Evolutionary conservation across 2,329 filamentous ascomycete species (phyloP).

Genomic region (Truncatella angustata): DNA sequence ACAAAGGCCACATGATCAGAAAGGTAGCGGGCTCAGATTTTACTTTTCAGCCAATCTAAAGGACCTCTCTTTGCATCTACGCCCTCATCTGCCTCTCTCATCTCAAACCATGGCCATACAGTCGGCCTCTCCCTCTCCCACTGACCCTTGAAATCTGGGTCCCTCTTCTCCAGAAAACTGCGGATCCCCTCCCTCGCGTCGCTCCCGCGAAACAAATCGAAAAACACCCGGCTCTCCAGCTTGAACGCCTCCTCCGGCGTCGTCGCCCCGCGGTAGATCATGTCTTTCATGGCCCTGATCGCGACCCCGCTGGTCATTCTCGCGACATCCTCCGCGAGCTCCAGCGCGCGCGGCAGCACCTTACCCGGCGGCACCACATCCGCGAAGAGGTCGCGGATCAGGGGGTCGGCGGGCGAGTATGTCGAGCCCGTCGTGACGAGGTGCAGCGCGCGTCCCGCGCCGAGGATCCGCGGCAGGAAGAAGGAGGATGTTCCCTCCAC

Average conservation of each 20-base stretch:
- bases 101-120: slow-evolving; percentile 68
- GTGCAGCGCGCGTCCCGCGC: slow-evolving; percentile 60
- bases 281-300: slow-evolving; percentile 65
- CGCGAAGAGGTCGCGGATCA: slow-evolving; percentile 63
- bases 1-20: not conserved
- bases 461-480: slow-evolving; percentile 70
- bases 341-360: slow-evolving; percentile 64
- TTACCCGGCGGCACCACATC: slow-evolving; percentile 59
- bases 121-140: slow-evolving; percentile 59
- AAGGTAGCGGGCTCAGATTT: slow-evolving; percentile 9
- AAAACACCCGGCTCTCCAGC: slow-evolving; percentile 64
- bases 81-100: slow-evolving; percentile 31
- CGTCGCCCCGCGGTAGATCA: slow-evolving; percentile 61
- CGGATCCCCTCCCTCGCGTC: slow-evolving; percentile 67
- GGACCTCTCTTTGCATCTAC: slow-evolving; percentile 24
- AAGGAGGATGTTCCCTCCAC: slow-evolving; percentile 70
- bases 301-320: slow-evolving; percentile 64
- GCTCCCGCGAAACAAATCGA: slow-evolving; percentile 52
- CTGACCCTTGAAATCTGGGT: slow-evolving; percentile 58
- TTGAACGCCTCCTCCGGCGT: slow-evolving; percentile 69
- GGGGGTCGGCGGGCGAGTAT: slow-evolving; percentile 48
- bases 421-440: slow-evolving; percentile 66
- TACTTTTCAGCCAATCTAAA: slow-evolving; percentile 15
- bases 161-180: slow-evolving; percentile 69
- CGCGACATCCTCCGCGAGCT: slow-evolving; percentile 65